Conservation (phyloP, 345 rosid species). For the Eucalyptus urophylla region DNA sequence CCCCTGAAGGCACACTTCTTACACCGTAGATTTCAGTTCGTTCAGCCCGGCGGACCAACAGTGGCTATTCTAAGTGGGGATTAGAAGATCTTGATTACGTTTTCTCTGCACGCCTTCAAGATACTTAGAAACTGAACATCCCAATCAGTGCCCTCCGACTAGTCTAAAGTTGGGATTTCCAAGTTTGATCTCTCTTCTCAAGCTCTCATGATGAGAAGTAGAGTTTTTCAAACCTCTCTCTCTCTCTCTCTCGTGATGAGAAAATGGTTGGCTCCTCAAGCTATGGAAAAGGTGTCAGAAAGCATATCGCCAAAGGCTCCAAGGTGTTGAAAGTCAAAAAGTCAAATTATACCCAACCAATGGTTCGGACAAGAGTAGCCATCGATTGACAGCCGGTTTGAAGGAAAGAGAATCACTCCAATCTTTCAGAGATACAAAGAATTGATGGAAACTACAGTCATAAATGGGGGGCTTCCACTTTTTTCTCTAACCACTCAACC, state of each 20-base stretch:
- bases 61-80: not conserved
- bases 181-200: not conserved
- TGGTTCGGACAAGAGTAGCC: not conserved
- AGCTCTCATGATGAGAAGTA: not conserved
- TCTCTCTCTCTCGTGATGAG: not conserved
- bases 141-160: not conserved
- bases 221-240: not conserved
- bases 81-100: not conserved
- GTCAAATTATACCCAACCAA: not conserved
- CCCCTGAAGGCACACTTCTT: not conserved
- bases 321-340: not conserved
- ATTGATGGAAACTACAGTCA: not conserved
- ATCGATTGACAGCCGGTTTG: not conserved
- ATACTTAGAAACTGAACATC: not conserved
- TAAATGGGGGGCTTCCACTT: not conserved
- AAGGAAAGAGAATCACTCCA: not conserved
- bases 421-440: not conserved
- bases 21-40: not conserved
- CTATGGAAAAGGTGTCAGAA: not conserved
- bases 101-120: not conserved
- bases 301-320: not conserved
- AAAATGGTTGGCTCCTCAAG: not conserved
- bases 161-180: not conserved
- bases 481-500: not conserved
- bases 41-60: not conserved